Base-by-base conservation (phyloP, 2,329 filamentous ascomycete species). In the Aspergillus pseudoviridinutans region DNA sequence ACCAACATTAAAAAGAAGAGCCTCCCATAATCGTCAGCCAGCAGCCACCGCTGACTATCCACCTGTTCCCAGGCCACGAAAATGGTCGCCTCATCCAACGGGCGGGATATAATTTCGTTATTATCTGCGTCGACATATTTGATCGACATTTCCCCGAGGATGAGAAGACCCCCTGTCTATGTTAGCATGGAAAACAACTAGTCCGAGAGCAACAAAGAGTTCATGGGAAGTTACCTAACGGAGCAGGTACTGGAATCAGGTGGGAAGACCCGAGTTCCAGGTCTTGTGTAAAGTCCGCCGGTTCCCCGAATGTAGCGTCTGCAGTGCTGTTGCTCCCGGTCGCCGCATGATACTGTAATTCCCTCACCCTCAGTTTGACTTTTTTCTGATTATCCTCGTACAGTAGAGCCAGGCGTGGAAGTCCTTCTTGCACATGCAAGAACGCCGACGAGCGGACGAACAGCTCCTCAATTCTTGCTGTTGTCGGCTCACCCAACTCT, bases 41-140 rank as follows among this genome's bases (percentile, higher is more conserved):
- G 77, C n/a, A 97, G 80, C 77, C 92, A 97, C 66, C 88, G 84
- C 42, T 88, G 87, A 25, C 86, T 85, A 67, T 97, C 90, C 53
- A 94, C 87, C 66, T 88, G 85, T 61, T 90, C 89, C 92, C 93
- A 99, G 2, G 91, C 87, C n/a, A 94, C 88, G 65, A 95, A 97
- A 38, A 96, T 87, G 2, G 89, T 91, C 0, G 92, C 84, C 56
- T 93, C 87, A 0, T 85, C 80, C 2, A 97, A 76, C 0, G 81
- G 77, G 8, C 86, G 82, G 20, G 87, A 84, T 12, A 91, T 82
- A 12, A 82, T 82, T 35, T 86, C 83, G 61, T 88, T 87, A 25
- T 78, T 90, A 35, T 89, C 82, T 59, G 91, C 90, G 67, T 96
- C 90, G 58, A 94, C 87, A 71, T 97, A 97, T 8, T 88, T 85